Evolutionary conservation across 2,329 filamentous ascomycete species (phyloP).

Genomic region (Beauveria rudraprayagi): DNA sequence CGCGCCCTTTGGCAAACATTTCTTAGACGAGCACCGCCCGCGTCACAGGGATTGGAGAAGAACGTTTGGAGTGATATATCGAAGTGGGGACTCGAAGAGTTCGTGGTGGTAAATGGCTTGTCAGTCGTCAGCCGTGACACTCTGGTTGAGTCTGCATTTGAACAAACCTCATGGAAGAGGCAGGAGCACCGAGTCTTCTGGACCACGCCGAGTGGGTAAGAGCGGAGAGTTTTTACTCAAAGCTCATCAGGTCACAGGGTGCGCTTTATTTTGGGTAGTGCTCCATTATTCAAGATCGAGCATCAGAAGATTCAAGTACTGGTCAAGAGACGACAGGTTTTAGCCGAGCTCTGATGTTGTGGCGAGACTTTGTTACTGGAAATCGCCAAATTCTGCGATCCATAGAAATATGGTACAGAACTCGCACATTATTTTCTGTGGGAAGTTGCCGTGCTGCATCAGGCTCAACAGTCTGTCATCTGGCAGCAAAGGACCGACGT

Average conservation of each 20-base stretch:
- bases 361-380: neutral
- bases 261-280: too few species aligned
- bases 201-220: neutral
- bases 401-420: neutral
- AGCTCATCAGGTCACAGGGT: neutral
- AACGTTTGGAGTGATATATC: neutral
- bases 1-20: neutral
- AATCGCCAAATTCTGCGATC: neutral
- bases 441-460: neutral
- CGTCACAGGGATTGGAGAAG: neutral
- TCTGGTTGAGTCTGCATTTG: neutral
- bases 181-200: neutral
- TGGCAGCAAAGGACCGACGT: neutral
- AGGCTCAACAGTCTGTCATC: neutral
- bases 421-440: neutral
- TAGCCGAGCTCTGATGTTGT: neutral
- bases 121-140: neutral
- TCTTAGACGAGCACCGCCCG: neutral
- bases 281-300: neutral
- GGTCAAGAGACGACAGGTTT: neutral
- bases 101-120: neutral
- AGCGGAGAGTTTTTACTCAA: neutral
- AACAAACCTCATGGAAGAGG: neutral
- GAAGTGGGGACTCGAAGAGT: neutral
- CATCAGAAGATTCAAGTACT: neutral